phyloP scores from a whole-genome alignment of 1,284 basidiomycete genomes.

The Thecaphora thlaspeos region DNA sequence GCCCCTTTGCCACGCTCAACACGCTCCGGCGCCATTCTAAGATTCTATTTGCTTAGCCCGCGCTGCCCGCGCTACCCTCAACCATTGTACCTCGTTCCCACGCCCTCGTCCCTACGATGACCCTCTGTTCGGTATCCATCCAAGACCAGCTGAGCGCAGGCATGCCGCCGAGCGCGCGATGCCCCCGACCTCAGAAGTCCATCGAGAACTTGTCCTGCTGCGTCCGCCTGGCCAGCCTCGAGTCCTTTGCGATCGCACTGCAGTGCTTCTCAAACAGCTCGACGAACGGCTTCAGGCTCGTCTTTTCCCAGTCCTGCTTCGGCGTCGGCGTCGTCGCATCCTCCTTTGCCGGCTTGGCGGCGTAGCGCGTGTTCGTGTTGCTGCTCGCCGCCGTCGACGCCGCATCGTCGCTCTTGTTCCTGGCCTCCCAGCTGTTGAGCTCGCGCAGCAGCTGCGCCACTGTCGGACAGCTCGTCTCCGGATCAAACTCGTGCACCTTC shows the following conservation, averaged over 20 bases:
- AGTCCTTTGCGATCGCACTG: conserved; percentile 32
- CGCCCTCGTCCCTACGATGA: too few relatives aligned
- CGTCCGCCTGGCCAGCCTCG: conserved; percentile 10
- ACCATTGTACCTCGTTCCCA: too few relatives aligned
- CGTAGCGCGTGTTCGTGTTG: conserved; percentile 22
- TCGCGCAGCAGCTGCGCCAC: conserved; percentile 78
- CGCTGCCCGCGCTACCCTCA: too few relatives aligned
- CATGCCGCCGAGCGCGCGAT: too few relatives aligned
- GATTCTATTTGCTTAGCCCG: too few relatives aligned
- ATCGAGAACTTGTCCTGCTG: conserved; percentile 30
- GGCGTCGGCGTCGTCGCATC: conserved; percentile 30
- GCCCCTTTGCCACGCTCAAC: too few relatives aligned
- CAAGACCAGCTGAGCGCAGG: too few relatives aligned
- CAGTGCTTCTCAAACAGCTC: conserved; percentile 81
- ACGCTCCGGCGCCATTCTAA: too few relatives aligned
- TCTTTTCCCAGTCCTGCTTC: conserved; percentile 63
- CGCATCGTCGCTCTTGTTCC: conserved; percentile 53
- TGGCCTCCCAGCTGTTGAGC: conserved; percentile 64
- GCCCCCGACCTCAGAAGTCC: conserved; percentile 27
- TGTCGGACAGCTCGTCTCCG: conserved; percentile 74
- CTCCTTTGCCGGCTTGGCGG: conserved; percentile 25
- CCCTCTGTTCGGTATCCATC: too few relatives aligned
- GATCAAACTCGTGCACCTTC: conserved; percentile 79
- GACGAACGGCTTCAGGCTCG: conserved; percentile 77
- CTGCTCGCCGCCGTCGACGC: conserved; percentile 16